Base-by-base conservation (phyloP, 176 grass and related monocot genomes). In the Bothriochloa decipiens region DNA sequence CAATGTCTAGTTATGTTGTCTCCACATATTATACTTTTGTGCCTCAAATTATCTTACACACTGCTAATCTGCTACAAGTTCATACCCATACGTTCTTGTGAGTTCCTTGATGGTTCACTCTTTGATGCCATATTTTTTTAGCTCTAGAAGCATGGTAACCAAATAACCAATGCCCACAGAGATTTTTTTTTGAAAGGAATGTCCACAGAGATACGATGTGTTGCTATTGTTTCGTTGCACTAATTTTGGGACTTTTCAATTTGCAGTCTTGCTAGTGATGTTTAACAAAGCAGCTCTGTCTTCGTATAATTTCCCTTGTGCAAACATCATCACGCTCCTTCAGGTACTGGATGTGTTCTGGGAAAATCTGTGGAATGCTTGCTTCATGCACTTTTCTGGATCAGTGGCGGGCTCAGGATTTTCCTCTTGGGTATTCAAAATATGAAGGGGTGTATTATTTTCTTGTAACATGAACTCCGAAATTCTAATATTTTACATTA, bases 211-310 rank as follows among this genome's bases (percentile, higher is more conserved):
- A 23, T 33, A 76, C 37, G 25, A 63, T 47, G 23, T 82, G 28
- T 47, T n/a, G 60, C 76, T 73, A 67, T 82, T 36, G 9, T 68
- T 68, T 61, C 55, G 69, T 45, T 55, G 83, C 35, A 70, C 67
- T 88, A 52, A 86, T 81, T 61, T 75, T 82, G 25, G 39, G 55
- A 69, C 8, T 78, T 79, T 77, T 60, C 23, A 70, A 82, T 91
- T 64, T 91, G 84, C 91, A 99, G 97, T 99, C 40, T 75, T 99
- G 70, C 75, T 99, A 46, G 88, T 99, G 88, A 92, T 99, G 91
- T 99, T 99, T 80, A 99, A 99, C 79, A 99, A 99, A 84, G 97
- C 97, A 62, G 93, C 97, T 75, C 55, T 99, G 16, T 99, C 97
- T 78, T 96, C 91, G 0, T 99, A 96, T 80, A 99, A 86, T 66